Base-by-base conservation (phyloP, 2,329 filamentous ascomycete genomes). In the Acephala macrosclerotiorum region DNA sequence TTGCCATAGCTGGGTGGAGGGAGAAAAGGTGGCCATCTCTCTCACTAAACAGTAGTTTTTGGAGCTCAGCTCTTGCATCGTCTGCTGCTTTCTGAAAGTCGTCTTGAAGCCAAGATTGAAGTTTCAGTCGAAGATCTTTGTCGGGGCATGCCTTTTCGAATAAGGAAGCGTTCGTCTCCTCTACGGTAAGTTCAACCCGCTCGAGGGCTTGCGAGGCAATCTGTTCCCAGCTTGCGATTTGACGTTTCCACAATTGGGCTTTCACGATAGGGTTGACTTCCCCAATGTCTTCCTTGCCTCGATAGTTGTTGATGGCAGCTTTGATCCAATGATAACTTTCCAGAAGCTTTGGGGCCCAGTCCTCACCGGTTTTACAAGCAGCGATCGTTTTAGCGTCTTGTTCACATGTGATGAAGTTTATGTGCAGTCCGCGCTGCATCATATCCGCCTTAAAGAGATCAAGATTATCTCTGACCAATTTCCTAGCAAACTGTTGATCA, bases 191-290 rank as follows among this genome's bases (percentile, higher is more conserved):
- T 26, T 70, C 65, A 26, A 65, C 58, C n/a, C 59, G 29, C 12
- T 12, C 26, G 3, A 71, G 60, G 20, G 63, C 60, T 8, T 29
- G 3, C 3, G 51, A 38, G 1, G 68, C 59, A n/a, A 69, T 70
- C 14, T 56, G 16, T 38, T 64, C 38, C 68, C 68, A 71, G 16
- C 60, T 63, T 8, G 18, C 12, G 14, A 59, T 69, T 35, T 68
- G 67, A 2, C 67, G 29, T 51, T 56, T 66, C 67, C 68, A 70
- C 20, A 72, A 26, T 35, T 42, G 40, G 42, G 65, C 49, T 49
- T 67, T 65, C 16, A 69, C 65, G 16, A 63, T 61, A 1, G 66
- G 66, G 55, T 70, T 71, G 0, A 71, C 61, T 25, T 68, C 66
- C 9, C 60, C 63, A 47, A 38, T 56, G 25, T 68, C 64, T 49